A percentile compares a stretch with the other conserved stretches of the same genome.
These are phyloP conservation scores for Apiotrichum mycotoxinovorans DNA, from an alignment of 1,284 basidiomycete genomes.

Conservation along the genomic window DNA sequence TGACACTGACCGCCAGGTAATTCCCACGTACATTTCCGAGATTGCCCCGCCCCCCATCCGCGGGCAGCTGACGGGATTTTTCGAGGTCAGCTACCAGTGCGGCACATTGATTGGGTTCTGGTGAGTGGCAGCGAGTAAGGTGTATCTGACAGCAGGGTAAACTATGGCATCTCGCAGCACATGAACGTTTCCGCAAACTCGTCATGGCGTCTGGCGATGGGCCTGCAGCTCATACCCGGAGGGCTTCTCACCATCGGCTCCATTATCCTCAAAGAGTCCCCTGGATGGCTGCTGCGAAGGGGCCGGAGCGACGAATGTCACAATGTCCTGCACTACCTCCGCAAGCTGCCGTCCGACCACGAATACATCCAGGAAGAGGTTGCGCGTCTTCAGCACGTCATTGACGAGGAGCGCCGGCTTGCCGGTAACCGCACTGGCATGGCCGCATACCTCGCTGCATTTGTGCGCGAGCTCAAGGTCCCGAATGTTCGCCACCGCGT, in stretches of 20 bases:
- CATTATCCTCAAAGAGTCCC: slow-evolving; percentile 55
- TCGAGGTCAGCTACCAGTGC: slow-evolving; percentile 52
- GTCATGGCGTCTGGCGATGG: slow-evolving; percentile 55
- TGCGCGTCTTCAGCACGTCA: slow-evolving; percentile 24
- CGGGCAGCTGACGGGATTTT: slow-evolving; percentile 53
- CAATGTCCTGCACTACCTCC: slow-evolving; percentile 50
- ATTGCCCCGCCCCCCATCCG: slow-evolving; percentile 48
- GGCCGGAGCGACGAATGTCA: slow-evolving; percentile 50
- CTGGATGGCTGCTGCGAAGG: slow-evolving; percentile 55
- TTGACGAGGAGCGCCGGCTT: slow-evolving; percentile 33
- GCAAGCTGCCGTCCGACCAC: slow-evolving; percentile 49
- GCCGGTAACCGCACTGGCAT: slow-evolving; percentile 6
- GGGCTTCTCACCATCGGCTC: slow-evolving; percentile 52
- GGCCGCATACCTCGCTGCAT: slow-evolving; percentile 4
- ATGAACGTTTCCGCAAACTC: slow-evolving; percentile 37
- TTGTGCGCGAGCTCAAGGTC: neutral
- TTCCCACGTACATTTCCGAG: slow-evolving; percentile 46
- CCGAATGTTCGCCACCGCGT: slow-evolving; percentile 11
- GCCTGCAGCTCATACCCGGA: slow-evolving; percentile 57
- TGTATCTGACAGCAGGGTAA: slow-evolving; percentile 50
- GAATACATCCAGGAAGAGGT: slow-evolving; percentile 50
- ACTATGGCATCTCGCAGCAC: slow-evolving; percentile 52
- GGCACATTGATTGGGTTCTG: too few species aligned
- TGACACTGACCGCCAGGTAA: too few species aligned
- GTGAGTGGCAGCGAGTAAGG: too few species aligned